Evolutionary conservation across 108 stramenopile species (phyloP), one percentile per base, ranked within the genome.

Genomic region (Skeletonema potamos): DNA sequence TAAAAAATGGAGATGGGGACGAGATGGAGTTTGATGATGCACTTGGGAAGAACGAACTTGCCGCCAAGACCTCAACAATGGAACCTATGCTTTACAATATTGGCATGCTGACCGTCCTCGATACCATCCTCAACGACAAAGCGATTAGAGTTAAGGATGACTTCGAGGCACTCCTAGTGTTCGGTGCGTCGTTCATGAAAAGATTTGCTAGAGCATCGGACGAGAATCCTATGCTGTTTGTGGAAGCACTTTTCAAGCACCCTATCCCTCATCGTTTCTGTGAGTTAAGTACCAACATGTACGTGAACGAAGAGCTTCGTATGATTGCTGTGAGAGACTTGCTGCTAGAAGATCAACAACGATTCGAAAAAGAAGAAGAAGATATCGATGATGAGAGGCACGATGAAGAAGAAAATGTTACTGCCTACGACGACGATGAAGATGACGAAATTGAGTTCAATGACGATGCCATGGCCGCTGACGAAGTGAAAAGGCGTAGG

Each of bases 71-170:
- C 9, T 86, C 86, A 20, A 93, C 95, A 8, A 68, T 91, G 54
- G 90, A 91, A 67, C 95, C 95, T 20, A 85, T 96, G 81, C 84
- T 96, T 4, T 96, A 86, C 83, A 91, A 96, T 73, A 79, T 89
- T 27, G 87, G 82, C 5, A 32, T 96, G 27, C 68, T 96, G 12
- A 61, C 81, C 6, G 83, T 86, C 12, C 59, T 87, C 36, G 84
- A 92, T 41, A 81, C 63, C 12, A 87, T 96, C 64, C 82, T 96
- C 32, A 89, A 88, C 72, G 91, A 93, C 66, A 15, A 46, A 11
- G 51, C 79, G 17, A 85, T 92, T 62, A 68, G 77, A 6, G 85
- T 88, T 22, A 70, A 84, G 55, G 61, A 77, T 29, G 77, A 78
- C 27, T 92, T 73, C 64, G 66, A 73, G 7, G 41, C 72, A 15